Evolutionary conservation across 768 basidiomycete species (phyloP), one percentile per base, ranked within the genome.

Genomic region (Trametes maxima): DNA sequence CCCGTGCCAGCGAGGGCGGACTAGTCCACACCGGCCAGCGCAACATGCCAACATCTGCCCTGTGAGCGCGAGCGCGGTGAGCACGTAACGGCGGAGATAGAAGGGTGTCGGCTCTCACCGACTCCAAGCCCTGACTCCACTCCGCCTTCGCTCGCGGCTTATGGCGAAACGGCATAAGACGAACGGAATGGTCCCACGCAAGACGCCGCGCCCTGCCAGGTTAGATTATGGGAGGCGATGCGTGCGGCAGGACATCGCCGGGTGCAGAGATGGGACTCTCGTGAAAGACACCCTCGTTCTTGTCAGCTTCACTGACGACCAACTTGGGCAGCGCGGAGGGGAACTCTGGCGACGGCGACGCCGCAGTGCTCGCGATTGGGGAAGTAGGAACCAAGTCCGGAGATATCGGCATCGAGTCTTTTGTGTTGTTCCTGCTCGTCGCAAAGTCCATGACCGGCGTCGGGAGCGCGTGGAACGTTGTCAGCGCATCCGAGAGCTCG

Each of bases 401-500:
- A 6, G 76, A 72, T 16, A 56, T 25, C n/a, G 68, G 65, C 19
- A 71, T 68, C 1, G 73, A 70, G 37, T 75, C 73, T 61, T 69
- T 61, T n/a, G 77, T 77, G 39, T 65, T 69, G 36, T 67, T 59
- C 35, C 74, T 72, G 40, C 73, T 67, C 16, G 70, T 59, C n/a
- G 65, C 55, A 46, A 77, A 71, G 63, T 79, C 75, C 52, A 80
- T 74, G 7, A 68, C 63, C 7, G 80, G 80, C 0, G 76, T 76
- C 2, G 77, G 78, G 2, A 82, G 69, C 8, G 77, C 74, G 47
- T 82, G 80, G 54, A 82, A 82, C 12, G 74, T 69, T 40, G 78
- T 78, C 8, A 81, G 69, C 7, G 77, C 74, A 24, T 72, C 65
- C 19, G 76, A 76, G 4, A 89, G 77, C 21, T 85, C 81, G 65